Evolutionary conservation across 2,329 filamentous ascomycete species (phyloP).

Genomic region (Clarireedia monteithiana): DNA sequence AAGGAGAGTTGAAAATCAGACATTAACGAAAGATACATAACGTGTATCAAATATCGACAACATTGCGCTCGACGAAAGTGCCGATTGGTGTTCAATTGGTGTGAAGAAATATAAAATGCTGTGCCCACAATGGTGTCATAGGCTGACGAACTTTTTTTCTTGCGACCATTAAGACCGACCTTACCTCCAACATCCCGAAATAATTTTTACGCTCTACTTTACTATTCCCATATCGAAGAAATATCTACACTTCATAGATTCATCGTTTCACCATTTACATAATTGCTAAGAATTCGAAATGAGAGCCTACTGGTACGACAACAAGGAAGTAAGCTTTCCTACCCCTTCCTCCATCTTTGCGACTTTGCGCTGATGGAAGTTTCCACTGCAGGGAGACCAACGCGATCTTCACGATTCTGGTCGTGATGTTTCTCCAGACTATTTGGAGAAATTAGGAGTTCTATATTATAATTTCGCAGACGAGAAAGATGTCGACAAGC

Average conservation of each 20-base stretch:
- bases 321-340: constrained; percentile 43
- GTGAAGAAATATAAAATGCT: too few species aligned
- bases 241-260: not conserved
- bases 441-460: constrained; percentile 71
- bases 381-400: constrained; percentile 69
- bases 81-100: too few species aligned
- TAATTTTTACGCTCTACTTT: too few species aligned
- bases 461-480: constrained; percentile 64
- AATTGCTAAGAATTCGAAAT: constrained; percentile 35
- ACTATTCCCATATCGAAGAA: not conserved
- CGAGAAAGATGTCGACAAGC: constrained; percentile 59
- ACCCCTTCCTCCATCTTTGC: constrained; percentile 2
- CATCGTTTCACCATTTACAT: not conserved
- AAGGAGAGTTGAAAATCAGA: too few species aligned
- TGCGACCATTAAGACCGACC: too few species aligned
- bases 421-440: constrained; percentile 52
- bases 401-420: constrained; percentile 85
- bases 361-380: constrained; percentile 11
- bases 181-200: too few species aligned
- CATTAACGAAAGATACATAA: too few species aligned
- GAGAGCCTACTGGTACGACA: constrained; percentile 67
- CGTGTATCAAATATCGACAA: too few species aligned
- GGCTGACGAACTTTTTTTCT: too few species aligned
- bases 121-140: too few species aligned
- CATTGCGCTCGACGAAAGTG: too few species aligned